Evolutionary conservation across 2,329 filamentous ascomycete species (phyloP).

Genomic region (Pseudofabraea citricarpa): DNA sequence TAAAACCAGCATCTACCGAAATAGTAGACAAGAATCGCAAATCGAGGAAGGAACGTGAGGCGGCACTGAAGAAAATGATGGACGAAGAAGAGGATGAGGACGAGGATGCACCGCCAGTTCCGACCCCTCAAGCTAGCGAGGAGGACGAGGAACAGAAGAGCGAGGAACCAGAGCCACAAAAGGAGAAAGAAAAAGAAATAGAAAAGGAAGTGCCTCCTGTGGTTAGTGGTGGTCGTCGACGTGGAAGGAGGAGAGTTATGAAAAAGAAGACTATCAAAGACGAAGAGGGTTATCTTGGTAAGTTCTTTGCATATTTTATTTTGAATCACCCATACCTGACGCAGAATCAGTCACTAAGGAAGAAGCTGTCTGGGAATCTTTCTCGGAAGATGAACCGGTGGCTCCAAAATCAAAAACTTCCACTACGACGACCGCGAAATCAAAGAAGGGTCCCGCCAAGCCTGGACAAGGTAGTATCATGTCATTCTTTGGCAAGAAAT

Average conservation of each 20-base stretch:
- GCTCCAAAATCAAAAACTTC: constrained; percentile 47
- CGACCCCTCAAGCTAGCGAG: constrained; percentile 35
- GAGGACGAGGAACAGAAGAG: constrained; percentile 46
- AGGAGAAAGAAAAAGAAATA: constrained; percentile 32
- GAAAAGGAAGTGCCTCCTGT: constrained; percentile 41
- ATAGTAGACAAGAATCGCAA: constrained; percentile 16
- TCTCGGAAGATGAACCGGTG: constrained; percentile 80
- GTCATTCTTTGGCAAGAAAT: constrained; percentile 85
- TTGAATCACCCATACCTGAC: no score
- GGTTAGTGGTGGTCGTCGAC: constrained; percentile 58
- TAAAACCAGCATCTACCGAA: constrained; percentile 24
- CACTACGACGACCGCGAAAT: constrained; percentile 38
- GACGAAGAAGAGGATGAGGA: constrained; percentile 57
- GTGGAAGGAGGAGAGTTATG: constrained; percentile 75
- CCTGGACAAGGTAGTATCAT: constrained; percentile 75
- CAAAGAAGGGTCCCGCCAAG: constrained; percentile 55
- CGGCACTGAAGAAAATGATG: constrained; percentile 60
- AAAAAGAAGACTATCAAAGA: constrained; percentile 86
- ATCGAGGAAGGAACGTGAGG: constrained; percentile 3
- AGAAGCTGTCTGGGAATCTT: constrained; percentile 83
- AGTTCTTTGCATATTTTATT: constrained; percentile 30
- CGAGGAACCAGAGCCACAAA: constrained; percentile 29
- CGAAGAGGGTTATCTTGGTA: constrained; percentile 85
- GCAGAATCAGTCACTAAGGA: constrained; percentile 87
- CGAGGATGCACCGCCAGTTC: no score